These are phyloP conservation scores for Sanguinoderma infundibulare DNA, from an alignment of 1,284 basidiomycete species.

Conservation along the genomic window DNA sequence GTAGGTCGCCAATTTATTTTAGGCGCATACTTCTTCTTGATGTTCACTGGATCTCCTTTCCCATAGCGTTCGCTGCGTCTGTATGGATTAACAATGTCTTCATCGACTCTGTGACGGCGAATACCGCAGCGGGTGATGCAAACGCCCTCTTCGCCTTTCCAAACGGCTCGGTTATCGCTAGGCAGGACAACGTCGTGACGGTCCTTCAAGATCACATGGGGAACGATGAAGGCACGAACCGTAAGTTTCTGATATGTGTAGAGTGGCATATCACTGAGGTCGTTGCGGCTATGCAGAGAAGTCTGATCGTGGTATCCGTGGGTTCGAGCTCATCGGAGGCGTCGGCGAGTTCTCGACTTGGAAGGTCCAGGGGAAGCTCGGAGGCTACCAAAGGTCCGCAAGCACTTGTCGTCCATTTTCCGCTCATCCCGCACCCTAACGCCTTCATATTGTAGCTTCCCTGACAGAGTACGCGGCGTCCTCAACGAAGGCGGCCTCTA, in stretches of 20 bases:
- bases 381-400: slow-evolving; percentile 78
- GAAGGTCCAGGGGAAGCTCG: slow-evolving; percentile 84
- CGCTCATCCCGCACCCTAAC: background rate
- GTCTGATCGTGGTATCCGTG: slow-evolving; percentile 77
- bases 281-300: slow-evolving; percentile 43
- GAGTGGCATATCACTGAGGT: background rate
- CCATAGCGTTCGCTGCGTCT: slow-evolving; percentile 72
- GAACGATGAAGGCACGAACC: slow-evolving; percentile 56
- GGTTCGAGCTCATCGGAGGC: slow-evolving; percentile 66
- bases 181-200: slow-evolving; percentile 74
- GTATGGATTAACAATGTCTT: slow-evolving; percentile 82
- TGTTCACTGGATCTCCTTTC: background rate
- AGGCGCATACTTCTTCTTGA: background rate
- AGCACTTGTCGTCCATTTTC: background rate
- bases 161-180: slow-evolving; percentile 47
- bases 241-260: background rate
- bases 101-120: slow-evolving; percentile 55
- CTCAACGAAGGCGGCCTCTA: slow-evolving; percentile 84
- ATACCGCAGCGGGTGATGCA: background rate
- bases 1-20: slow-evolving; percentile 39
- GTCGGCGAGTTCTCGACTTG: slow-evolving; percentile 57
- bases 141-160: slow-evolving; percentile 68
- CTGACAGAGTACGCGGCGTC: slow-evolving; percentile 69
- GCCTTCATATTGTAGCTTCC: slow-evolving; percentile 48
- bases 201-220: slow-evolving; percentile 86